Conservation (phyloP, 1,284 basidiomycete species). For the Apiotrichum sp. region DNA sequence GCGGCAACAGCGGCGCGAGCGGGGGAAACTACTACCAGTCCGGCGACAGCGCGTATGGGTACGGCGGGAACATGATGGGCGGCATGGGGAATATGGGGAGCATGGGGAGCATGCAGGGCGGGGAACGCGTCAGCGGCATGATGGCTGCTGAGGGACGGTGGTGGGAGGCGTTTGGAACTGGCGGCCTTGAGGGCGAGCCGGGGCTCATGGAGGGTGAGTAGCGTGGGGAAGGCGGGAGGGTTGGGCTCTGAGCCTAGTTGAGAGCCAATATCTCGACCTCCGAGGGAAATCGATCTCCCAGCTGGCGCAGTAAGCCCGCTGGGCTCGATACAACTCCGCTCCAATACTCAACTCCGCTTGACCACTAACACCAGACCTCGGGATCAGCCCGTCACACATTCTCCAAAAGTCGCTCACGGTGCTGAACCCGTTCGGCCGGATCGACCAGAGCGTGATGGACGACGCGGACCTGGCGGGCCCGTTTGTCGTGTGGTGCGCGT, state of each 20-base stretch:
- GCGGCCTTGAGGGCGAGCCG: slow-evolving; percentile 90
- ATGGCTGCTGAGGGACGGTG: slow-evolving; percentile 68
- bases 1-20: neutral
- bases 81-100: neutral
- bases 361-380: slow-evolving; percentile 63
- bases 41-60: slow-evolving; percentile 1
- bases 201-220: slow-evolving; percentile 78
- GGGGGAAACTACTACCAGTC: slow-evolving; percentile 3
- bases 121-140: slow-evolving; percentile 53
- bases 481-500: slow-evolving; percentile 85
- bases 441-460: slow-evolving; percentile 97
- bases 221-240: too few relatives aligned
- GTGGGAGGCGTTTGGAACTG: slow-evolving; percentile 94
- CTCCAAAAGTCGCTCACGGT: slow-evolving; percentile 90
- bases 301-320: too few relatives aligned
- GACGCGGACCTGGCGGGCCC: slow-evolving; percentile 97
- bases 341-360: too few relatives aligned
- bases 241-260: too few relatives aligned
- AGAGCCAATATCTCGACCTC: too few relatives aligned
- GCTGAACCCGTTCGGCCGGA: slow-evolving; percentile 78
- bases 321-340: too few relatives aligned
- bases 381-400: slow-evolving; percentile 96
- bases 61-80: neutral
- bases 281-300: too few relatives aligned
- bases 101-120: slow-evolving; percentile 24